phyloP scores from a whole-genome alignment of 805 yeast genomes.

The Wickerhamiella slavikovae region DNA sequence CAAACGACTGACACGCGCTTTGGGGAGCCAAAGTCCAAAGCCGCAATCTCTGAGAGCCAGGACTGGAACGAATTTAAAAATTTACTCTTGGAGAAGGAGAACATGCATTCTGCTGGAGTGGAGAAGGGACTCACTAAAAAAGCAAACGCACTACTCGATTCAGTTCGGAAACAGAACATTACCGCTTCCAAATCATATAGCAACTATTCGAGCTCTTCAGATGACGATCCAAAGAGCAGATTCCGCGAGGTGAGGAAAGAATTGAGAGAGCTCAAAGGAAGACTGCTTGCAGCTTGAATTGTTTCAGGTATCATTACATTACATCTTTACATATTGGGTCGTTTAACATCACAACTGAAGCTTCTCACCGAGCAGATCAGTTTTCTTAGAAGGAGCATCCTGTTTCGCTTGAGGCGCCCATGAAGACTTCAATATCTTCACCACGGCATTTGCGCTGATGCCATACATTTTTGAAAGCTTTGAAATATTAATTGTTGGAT shows the following conservation, averaged over 20 bases:
- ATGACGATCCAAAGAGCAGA: not conserved
- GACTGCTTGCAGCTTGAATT: slow-evolving; percentile 1
- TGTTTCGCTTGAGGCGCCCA: slow-evolving; percentile 55
- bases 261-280: slow-evolving; percentile 8
- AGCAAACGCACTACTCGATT: not conserved
- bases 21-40: not conserved
- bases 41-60: slow-evolving; percentile 1
- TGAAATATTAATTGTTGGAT: slow-evolving; percentile 39
- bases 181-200: not conserved
- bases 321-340: not conserved
- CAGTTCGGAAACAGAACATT: not conserved
- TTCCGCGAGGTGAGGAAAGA: slow-evolving; percentile 9
- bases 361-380: slow-evolving; percentile 25
- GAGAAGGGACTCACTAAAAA: not conserved
- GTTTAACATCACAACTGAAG: slow-evolving; percentile 11
- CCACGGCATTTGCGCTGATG: slow-evolving; percentile 62
- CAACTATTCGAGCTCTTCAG: not conserved
- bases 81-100: not conserved
- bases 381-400: too few relatives aligned
- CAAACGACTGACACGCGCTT: slow-evolving; percentile 8
- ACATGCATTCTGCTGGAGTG: not conserved
- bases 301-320: not conserved
- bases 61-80: slow-evolving; percentile 2
- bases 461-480: slow-evolving; percentile 44
- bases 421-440: slow-evolving; percentile 55